Evolutionary conservation across 768 basidiomycete genomes (phyloP).

Genomic region (Trametopsis cervina): DNA sequence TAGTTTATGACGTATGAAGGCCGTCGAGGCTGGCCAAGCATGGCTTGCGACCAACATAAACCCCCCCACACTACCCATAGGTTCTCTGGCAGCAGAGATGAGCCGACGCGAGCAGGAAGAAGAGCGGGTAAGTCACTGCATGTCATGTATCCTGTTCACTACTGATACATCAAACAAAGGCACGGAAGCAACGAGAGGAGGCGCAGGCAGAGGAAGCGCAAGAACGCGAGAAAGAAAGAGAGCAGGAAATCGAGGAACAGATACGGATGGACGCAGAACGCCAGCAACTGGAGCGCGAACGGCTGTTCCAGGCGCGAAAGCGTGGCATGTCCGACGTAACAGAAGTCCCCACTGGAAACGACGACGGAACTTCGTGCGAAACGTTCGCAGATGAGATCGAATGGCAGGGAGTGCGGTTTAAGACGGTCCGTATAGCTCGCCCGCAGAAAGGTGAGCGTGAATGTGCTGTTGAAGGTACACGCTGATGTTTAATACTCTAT

Average conservation of each 20-base stretch:
- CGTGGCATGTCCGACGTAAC: conserved; percentile 68
- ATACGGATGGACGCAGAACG: conserved; percentile 59
- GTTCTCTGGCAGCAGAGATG: conserved; percentile 78
- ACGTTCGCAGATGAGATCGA: conserved; percentile 52
- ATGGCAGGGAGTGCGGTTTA: conserved; percentile 53
- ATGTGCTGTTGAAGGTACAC: not conserved
- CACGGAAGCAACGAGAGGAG: conserved; percentile 44
- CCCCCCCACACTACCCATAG: conserved; percentile 50
- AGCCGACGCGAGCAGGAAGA: conserved; percentile 63
- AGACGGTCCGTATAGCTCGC: conserved; percentile 64
- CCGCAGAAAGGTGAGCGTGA: conserved; percentile 49
- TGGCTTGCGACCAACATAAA: conserved; percentile 57
- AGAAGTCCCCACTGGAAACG: conserved; percentile 42
- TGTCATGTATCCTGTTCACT: not conserved
- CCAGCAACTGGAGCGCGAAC: conserved; percentile 47
- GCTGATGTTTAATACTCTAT: conserved; percentile 1
- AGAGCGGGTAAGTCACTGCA: conserved; percentile 42
- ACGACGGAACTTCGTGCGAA: conserved; percentile 49
- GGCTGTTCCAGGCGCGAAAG: conserved; percentile 44
- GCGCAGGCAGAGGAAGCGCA: conserved; percentile 47
- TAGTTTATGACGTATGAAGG: too few species aligned
- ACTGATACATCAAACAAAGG: conserved; percentile 28
- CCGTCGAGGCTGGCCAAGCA: conserved; percentile 41
- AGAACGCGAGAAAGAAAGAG: conserved; percentile 44
- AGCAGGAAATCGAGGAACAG: conserved; percentile 56